These are phyloP conservation scores for Apocynum venetum DNA, from an alignment of 257 asterid species.

Conservation along the genomic window DNA sequence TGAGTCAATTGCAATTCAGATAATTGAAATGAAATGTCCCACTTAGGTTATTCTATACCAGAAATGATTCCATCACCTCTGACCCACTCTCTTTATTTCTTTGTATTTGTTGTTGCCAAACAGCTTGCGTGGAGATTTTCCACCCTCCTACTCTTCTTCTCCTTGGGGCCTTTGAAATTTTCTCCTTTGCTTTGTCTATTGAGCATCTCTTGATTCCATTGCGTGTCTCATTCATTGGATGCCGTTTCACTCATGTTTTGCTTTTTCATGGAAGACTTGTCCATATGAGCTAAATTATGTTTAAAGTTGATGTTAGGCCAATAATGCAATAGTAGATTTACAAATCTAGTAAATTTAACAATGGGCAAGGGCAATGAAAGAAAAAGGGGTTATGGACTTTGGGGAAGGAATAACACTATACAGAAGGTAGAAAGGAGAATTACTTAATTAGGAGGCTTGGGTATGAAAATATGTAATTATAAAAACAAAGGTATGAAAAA, in stretches of 20 bases:
- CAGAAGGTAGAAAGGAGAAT: no score
- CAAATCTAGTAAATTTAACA: no score
- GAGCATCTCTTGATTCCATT: background rate
- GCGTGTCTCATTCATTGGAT: background rate
- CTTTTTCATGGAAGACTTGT: background rate
- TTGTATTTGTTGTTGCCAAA: background rate
- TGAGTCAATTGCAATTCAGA: background rate
- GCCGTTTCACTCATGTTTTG: background rate
- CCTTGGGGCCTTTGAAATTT: background rate
- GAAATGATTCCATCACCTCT: background rate
- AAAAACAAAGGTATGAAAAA: no score
- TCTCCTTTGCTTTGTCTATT: background rate
- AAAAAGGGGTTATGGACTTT: no score
- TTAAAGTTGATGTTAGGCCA: background rate
- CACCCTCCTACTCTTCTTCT: background rate
- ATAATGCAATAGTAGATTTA: no score
- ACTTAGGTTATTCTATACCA: background rate
- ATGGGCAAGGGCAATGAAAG: no score
- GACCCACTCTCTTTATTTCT: background rate
- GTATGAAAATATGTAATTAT: no score
- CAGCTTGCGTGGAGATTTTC: background rate
- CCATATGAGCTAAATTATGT: background rate
- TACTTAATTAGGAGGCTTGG: no score
- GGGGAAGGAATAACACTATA: no score
- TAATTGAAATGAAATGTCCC: background rate